A percentile compares a stretch with the other conserved stretches of the same genome.
phyloP scores from a whole-genome alignment of 164 flowering plant species.

The Sedum album region DNA sequence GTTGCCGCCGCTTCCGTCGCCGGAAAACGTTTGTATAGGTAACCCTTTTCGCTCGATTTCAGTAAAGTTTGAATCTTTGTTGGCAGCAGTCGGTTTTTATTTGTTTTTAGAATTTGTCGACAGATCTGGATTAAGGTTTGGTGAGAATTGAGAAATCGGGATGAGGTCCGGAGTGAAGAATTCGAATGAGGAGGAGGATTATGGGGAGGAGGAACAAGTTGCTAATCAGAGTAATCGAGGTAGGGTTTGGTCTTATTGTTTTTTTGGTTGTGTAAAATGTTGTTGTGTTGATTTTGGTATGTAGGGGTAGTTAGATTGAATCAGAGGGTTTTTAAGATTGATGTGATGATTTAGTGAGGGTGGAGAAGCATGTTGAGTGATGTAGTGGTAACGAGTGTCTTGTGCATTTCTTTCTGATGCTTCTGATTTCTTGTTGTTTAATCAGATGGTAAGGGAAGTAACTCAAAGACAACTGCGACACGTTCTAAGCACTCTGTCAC shows the following conservation, averaged over 20 bases:
- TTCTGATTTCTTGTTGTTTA: slow-evolving; percentile 9
- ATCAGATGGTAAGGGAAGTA: slow-evolving; percentile 45
- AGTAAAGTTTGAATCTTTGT: neutral
- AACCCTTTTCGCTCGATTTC: neutral
- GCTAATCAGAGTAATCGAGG: slow-evolving; percentile 1
- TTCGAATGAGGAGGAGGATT: slow-evolving; percentile 1
- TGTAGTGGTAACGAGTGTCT: neutral
- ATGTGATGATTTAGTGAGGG: slow-evolving; percentile 6
- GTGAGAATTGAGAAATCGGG: neutral
- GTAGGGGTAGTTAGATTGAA: neutral
- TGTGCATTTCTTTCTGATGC: neutral
- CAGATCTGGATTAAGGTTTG: neutral
- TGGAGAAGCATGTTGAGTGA: neutral
- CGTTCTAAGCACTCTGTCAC: slow-evolving; percentile 72
- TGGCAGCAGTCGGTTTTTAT: neutral
- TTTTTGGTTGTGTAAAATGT: neutral
- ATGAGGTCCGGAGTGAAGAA: slow-evolving; percentile 3
- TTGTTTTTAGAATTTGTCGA: neutral
- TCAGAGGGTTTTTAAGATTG: neutral
- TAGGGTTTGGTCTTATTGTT: neutral
- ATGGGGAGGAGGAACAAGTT: neutral
- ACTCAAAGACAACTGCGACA: slow-evolving; percentile 35
- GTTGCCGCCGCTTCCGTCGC: neutral
- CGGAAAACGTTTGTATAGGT: neutral
- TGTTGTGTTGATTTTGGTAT: neutral